A percentile compares a stretch with the other conserved stretches of the same genome.
phyloP scores from a whole-genome alignment of 257 asterid species.

The Euphrasia confusa region DNA sequence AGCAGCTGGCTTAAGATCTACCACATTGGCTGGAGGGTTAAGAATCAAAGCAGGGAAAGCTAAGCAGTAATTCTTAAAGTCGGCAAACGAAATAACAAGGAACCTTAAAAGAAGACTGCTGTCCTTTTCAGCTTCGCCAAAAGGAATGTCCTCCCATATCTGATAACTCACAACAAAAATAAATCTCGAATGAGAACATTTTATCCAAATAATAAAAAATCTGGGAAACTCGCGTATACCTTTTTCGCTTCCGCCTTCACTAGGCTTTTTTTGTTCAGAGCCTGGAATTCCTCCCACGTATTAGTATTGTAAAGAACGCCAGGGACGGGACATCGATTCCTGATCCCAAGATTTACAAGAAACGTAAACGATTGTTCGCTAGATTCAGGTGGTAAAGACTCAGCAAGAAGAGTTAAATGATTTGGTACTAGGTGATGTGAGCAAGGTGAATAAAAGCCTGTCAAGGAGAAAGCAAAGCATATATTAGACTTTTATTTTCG shows the following conservation, averaged over 20 bases:
- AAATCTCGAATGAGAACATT: slow-evolving; percentile 18
- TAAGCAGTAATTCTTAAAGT: slow-evolving; percentile 93
- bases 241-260: slow-evolving; percentile 62
- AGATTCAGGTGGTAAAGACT: slow-evolving; percentile 59
- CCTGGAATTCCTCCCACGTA: slow-evolving; percentile 74
- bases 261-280: slow-evolving; percentile 66
- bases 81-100: slow-evolving; percentile 88
- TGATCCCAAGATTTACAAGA: slow-evolving; percentile 51
- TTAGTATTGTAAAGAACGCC: slow-evolving; percentile 81
- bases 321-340: slow-evolving; percentile 87
- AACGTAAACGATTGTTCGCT: slow-evolving; percentile 34
- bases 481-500: slow-evolving; percentile 1
- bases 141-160: slow-evolving; percentile 84
- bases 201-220: background rate
- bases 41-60: slow-evolving; percentile 87
- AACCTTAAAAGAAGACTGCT: slow-evolving; percentile 71
- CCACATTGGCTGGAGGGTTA: slow-evolving; percentile 79
- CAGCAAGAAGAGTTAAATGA: slow-evolving; percentile 73
- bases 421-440: slow-evolving; percentile 64
- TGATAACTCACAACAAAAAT: slow-evolving; percentile 26
- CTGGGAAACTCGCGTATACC: slow-evolving; percentile 34
- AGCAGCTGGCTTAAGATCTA: slow-evolving; percentile 65
- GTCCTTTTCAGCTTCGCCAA: slow-evolving; percentile 78
- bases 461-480: slow-evolving; percentile 20
- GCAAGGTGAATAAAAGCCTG: slow-evolving; percentile 93